Evolutionary conservation across 495 filamentous ascomycete species (phyloP), one percentile per base, ranked within the genome.

Genomic region (Xylaria longipes): DNA sequence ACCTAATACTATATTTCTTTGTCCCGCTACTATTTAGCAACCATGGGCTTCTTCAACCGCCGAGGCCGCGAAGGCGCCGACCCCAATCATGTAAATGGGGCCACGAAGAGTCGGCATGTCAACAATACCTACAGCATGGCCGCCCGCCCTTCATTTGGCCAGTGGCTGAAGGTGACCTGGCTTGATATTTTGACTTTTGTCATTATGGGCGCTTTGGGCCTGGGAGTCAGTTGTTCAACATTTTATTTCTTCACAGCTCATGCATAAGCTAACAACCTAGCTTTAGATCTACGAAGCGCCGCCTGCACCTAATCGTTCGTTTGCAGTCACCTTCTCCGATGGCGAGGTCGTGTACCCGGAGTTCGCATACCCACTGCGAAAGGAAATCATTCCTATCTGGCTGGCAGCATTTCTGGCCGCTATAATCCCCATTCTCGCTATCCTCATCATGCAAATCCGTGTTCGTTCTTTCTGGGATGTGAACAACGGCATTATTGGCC

Each of bases 401-500:
- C 76, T 82, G 0, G 86, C 89, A 9, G 90, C 88, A 5, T 77
- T 91, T 43, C 77, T 92, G 6, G 82, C 83, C 7, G 73, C 84
- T 29, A 69, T 91, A 1, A 76, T 89, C 63, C 90, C 90, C 20
- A 85, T 90, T 79, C 69, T 82, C 50, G 77, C 90, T 72, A 86
- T 91, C 76, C 80, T 87, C 11, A 74, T 87, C 54, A 82, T 86
- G 77, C 89, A 91, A 75, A 84, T 91, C 69, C 85, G 89, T 12
- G 82, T 89, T 43, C 86, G 88, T 54, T 88, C 85, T 45, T 91
- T 91, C 81, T 91, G 89, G 89, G 90, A 92, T 69, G 77, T 85
- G 62, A 91, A 91, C 79, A 91, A 90, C 70, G 89, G 84, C 41
- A 78, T 87, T 56, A 81, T 90, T 50, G 90, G 90, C 7, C 80